These are phyloP conservation scores for Hypericum androsaemum DNA, from an alignment of 345 rosid species.

Conservation along the genomic window DNA sequence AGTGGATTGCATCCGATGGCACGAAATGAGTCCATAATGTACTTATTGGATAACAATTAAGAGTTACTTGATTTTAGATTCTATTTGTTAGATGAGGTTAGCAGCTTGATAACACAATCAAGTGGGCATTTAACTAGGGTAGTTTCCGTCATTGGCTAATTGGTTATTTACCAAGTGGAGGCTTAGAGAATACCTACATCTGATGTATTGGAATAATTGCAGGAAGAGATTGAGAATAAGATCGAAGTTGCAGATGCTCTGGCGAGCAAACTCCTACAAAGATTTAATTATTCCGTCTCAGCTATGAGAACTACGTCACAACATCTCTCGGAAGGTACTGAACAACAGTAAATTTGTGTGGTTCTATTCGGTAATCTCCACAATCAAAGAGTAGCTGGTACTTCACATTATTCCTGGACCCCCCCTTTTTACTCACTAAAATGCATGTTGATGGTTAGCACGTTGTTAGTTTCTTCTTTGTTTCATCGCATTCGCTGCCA, in stretches of 20 bases:
- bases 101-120: background rate
- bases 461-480: background rate
- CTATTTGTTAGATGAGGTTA: no score
- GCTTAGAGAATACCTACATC: background rate
- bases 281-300: constrained; percentile 63
- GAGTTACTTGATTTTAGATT: no score
- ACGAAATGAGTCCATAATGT: no score
- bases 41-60: no score
- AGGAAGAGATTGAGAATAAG: constrained; percentile 91
- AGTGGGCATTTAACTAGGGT: constrained; percentile 6
- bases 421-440: no score
- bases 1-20: no score
- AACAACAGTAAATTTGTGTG: background rate
- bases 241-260: constrained; percentile 91
- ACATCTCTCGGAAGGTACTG: constrained; percentile 74
- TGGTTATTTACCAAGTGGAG: background rate
- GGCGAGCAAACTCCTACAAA: constrained; percentile 73
- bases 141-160: no score
- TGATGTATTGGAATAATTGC: constrained; percentile 16
- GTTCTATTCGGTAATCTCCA: no score
- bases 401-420: no score
- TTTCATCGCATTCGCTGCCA: background rate
- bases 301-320: constrained; percentile 68
- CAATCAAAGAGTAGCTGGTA: no score
- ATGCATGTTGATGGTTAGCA: no score